These are phyloP conservation scores for Albugo candida DNA, from an alignment of 352 stramenopile species.

Conservation along the genomic window DNA sequence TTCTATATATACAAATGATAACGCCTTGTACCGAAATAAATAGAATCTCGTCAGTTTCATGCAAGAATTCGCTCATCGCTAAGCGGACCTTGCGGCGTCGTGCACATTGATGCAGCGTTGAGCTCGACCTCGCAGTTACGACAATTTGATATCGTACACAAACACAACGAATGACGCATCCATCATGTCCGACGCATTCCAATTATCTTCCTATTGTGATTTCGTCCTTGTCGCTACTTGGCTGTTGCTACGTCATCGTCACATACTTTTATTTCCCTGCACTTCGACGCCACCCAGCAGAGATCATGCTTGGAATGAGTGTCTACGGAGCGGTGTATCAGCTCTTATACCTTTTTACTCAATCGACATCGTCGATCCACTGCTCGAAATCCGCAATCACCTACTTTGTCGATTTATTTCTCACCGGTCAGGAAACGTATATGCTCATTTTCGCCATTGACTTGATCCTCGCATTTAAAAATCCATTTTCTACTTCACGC, in stretches of 20 bases:
- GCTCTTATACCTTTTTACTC: slow-evolving; percentile 49
- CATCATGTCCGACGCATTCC: too few species aligned
- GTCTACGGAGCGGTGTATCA: slow-evolving; percentile 68
- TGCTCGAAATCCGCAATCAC: slow-evolving; percentile 36
- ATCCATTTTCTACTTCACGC: slow-evolving; percentile 67
- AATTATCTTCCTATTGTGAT: slow-evolving; percentile 27
- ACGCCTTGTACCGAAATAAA: too few species aligned
- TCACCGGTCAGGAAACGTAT: slow-evolving; percentile 71
- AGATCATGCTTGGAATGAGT: slow-evolving; percentile 77
- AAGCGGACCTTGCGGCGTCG: too few species aligned
- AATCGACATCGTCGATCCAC: slow-evolving; percentile 17
- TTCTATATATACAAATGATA: too few species aligned
- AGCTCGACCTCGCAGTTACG: too few species aligned
- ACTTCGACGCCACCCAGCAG: slow-evolving; percentile 55
- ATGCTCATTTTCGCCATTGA: slow-evolving; percentile 81
- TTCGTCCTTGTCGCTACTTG: slow-evolving; percentile 40
- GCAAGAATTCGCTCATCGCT: too few species aligned
- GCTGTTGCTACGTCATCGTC: slow-evolving; percentile 57
- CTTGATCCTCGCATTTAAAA: slow-evolving; percentile 60
- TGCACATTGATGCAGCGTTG: too few species aligned
- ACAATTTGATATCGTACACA: too few species aligned
- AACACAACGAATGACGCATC: too few species aligned
- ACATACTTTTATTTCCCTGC: slow-evolving; percentile 46
- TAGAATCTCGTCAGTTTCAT: too few species aligned
- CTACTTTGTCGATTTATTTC: slow-evolving; percentile 48